phyloP scores from a whole-genome alignment of 306 rosid genomes.

The Astragalus membranaceus region DNA sequence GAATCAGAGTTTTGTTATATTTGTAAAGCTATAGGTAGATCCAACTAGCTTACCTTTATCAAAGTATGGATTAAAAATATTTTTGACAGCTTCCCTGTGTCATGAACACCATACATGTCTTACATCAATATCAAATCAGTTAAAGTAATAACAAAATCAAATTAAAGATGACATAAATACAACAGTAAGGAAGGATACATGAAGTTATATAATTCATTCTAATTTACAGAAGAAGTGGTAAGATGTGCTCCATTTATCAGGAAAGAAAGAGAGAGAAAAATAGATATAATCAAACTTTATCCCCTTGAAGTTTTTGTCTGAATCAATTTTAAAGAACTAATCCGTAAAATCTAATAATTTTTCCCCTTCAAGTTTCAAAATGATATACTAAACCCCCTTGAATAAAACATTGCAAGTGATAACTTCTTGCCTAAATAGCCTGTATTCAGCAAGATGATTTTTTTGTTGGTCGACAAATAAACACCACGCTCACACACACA shows the following conservation, averaged over 20 bases:
- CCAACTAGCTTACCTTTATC: constrained; percentile 62
- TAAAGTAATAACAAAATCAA: neutral
- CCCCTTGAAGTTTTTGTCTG: neutral
- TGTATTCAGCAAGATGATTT: too few relatives aligned
- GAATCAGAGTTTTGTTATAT: neutral
- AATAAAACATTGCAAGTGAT: neutral
- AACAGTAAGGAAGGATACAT: neutral
- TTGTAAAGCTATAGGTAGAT: neutral
- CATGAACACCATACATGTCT: constrained; percentile 10
- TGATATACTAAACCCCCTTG: neutral
- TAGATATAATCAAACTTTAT: neutral
- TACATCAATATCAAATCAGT: neutral
- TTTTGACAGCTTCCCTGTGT: constrained; percentile 68
- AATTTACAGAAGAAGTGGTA: neutral
- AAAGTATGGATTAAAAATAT: constrained; percentile 56
- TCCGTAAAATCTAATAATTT: neutral
- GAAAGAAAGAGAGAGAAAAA: neutral
- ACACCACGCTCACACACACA: too few relatives aligned
- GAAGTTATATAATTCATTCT: neutral
- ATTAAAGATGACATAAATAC: neutral
- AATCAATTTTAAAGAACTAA: neutral
- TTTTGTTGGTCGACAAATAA: too few relatives aligned
- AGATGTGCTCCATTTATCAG: neutral
- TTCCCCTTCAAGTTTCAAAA: neutral
- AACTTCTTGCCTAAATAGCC: neutral